Base-by-base conservation (phyloP, 768 basidiomycete genomes). In the Trametes villosa region DNA sequence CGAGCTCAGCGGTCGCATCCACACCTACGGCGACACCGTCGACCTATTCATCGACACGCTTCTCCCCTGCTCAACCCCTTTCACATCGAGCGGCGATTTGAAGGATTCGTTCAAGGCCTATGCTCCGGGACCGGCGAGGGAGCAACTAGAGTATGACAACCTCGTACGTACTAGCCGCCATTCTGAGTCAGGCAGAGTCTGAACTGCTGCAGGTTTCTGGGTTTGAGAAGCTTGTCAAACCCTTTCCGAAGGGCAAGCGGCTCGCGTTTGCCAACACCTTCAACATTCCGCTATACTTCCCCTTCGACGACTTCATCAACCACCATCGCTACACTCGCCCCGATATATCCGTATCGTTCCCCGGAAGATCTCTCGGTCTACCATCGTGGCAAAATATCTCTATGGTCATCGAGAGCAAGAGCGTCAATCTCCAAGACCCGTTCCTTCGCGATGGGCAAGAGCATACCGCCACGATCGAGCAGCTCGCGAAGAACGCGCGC, bases 401-500 rank as follows among this genome's bases (percentile, higher is more conserved):
- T 2, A 5, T 30, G 26, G 36, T 57, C 34, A 33, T 49, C 27
- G 44, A 57, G n/a, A 47, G 40, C 26, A 57, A 49, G 26, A 17
- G 33, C n/a, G 34, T 15, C 8, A 47, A 53, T 6, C 24, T 2
- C 0, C 36, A 63, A 9, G 56, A 48, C n/a, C 42, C 46, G 5
- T 46, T 50, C 26, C 18, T 13, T n/a, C 18, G 20, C 20, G 24
- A 49, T 3, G 47, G 36, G 17, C 15, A n/a, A 2, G 36, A 22
- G 13, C 41, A 57, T 50, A 8, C 11, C 3, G 13, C 27, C 13
- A 49, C 54, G 2, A 31, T 60, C 7, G 51, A 53, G 36, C 56
- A 57, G 46, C 45, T 65, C 15, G 60, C 64, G 1, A 47, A 54
- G 15, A 55, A 33, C 38, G 64, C 64, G 18, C 60, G n/a, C n/a